Conservation (phyloP, 805 yeast species). For the Suhomyces tanzawaensis region DNA sequence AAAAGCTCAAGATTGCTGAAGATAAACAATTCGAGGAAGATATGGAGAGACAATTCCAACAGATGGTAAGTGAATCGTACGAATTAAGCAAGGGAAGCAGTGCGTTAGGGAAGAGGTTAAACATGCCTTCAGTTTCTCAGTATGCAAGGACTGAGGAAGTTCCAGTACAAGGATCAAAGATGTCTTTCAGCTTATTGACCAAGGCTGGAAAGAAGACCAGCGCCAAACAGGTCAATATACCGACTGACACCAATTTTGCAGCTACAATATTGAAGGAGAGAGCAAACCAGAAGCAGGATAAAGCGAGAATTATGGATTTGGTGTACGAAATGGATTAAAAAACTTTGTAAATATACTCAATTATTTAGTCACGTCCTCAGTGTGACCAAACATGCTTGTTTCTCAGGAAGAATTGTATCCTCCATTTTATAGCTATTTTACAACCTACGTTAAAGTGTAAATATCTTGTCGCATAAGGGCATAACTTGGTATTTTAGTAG, state of each 20-base stretch:
- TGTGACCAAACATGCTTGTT: no score
- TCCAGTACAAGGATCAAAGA: conserved; percentile 9
- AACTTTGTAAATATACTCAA: no score
- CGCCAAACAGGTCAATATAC: conserved; percentile 48
- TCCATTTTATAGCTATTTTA: no score
- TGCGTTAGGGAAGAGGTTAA: conserved; percentile 15
- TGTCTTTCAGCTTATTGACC: conserved; percentile 55
- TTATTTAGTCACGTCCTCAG: no score
- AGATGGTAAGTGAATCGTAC: conserved; percentile 51
- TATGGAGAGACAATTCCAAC: conserved; percentile 56
- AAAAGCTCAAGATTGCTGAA: conserved; percentile 5
- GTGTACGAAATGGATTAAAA: conserved; percentile 45
- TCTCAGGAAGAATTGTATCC: no score
- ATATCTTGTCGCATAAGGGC: no score
- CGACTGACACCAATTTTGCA: conserved; percentile 54
- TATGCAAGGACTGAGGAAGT: neutral
- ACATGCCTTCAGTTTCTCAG: conserved; percentile 23
- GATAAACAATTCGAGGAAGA: conserved; percentile 44
- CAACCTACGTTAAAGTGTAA: no score
- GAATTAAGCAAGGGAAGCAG: conserved; percentile 30
- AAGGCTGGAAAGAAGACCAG: conserved; percentile 46
- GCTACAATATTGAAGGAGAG: conserved; percentile 50
- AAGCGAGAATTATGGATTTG: conserved; percentile 54
- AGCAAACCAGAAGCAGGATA: conserved; percentile 49
- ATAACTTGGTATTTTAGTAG: no score